Evolutionary conservation across 768 basidiomycete species (phyloP).

Genomic region (Tylopilus plumbeoviolaceoides): DNA sequence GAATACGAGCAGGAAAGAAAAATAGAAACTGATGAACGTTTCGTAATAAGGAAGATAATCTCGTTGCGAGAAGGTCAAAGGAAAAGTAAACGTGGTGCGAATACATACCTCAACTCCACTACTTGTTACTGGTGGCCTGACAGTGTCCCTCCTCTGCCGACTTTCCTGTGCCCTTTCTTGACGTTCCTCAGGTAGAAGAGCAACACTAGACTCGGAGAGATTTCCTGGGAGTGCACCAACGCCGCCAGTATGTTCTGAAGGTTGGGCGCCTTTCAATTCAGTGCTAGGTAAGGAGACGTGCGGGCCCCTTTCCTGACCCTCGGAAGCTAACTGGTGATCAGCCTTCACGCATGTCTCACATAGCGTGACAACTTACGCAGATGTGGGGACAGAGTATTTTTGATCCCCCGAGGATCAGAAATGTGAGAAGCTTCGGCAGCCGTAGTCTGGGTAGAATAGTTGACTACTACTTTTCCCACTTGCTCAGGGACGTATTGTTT

Average conservation of each 20-base stretch:
- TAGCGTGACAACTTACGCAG: constrained; percentile 9
- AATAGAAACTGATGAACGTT: not conserved
- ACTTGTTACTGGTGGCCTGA: constrained; percentile 3
- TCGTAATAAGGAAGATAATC: not conserved
- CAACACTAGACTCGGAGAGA: constrained; percentile 42
- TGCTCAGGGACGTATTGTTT: constrained; percentile 3
- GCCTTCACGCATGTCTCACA: not conserved
- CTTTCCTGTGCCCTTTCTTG: constrained; percentile 7
- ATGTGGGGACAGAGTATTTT: not conserved
- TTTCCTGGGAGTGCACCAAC: constrained; percentile 49
- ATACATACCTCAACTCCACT: constrained; percentile 13
- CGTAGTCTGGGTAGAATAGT: not conserved
- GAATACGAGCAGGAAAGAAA: not conserved
- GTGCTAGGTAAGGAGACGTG: constrained; percentile 34
- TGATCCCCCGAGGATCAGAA: not conserved
- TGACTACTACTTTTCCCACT: not conserved
- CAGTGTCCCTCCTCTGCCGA: constrained; percentile 17
- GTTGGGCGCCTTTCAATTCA: constrained; percentile 30
- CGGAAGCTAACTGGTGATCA: constrained; percentile 13
- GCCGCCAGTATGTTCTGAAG: constrained; percentile 35
- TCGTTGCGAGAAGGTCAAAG: not conserved
- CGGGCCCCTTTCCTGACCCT: not conserved
- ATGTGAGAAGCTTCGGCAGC: constrained; percentile 3
- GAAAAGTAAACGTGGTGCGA: not conserved
- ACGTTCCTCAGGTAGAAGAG: constrained; percentile 47